A percentile compares a stretch with the other conserved stretches of the same genome.
These are phyloP conservation scores for Yarrowia porcina DNA, from an alignment of 805 yeast genomes.

Conservation along the genomic window DNA sequence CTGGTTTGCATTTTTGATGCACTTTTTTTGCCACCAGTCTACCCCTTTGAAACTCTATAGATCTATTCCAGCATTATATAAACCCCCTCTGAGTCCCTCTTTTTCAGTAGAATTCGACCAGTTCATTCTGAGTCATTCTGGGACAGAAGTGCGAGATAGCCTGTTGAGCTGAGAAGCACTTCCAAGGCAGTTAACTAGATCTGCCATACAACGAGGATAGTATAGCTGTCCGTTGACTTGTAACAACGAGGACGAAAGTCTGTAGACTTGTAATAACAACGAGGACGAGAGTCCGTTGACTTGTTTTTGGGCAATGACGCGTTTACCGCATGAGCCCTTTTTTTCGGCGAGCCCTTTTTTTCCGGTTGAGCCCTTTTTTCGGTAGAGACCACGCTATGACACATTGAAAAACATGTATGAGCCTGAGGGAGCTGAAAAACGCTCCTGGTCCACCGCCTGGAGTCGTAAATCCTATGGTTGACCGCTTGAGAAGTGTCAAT, in stretches of 20 bases:
- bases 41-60: background rate
- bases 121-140: background rate
- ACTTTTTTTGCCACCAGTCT: background rate
- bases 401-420: background rate
- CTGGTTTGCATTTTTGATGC: background rate
- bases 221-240: background rate
- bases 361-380: background rate
- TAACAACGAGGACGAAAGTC: too few species aligned
- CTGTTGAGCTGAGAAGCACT: background rate
- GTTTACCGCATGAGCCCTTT: background rate
- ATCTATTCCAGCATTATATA: background rate
- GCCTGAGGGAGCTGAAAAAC: background rate
- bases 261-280: too few species aligned
- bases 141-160: background rate
- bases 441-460: background rate
- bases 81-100: background rate
- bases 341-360: too few species aligned
- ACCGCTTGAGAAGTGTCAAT: background rate
- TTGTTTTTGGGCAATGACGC: background rate
- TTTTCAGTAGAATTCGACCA: background rate
- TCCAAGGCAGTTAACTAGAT: background rate
- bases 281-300: too few species aligned
- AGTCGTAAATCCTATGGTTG: background rate
- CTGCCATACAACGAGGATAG: background rate
- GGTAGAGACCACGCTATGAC: background rate